phyloP scores from a whole-genome alignment of 2,329 filamentous ascomycete species.

The Periglandula ipomoeae region DNA sequence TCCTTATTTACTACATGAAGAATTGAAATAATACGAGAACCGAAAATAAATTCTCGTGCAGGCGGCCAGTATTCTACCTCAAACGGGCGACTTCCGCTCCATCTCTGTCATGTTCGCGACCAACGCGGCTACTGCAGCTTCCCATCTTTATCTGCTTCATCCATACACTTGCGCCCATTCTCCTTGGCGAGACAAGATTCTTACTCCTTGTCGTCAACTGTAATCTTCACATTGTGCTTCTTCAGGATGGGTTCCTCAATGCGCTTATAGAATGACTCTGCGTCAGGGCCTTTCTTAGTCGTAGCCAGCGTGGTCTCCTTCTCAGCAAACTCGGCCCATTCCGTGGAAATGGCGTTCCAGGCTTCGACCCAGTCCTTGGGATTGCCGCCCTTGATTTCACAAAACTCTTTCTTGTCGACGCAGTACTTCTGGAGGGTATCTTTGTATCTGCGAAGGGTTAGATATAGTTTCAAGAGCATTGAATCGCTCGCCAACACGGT shows the following conservation, averaged over 20 bases:
- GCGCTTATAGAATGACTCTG: neutral
- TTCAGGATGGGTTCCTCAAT: neutral
- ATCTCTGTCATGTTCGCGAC: neutral
- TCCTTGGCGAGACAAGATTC: no score
- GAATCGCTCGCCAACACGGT: neutral
- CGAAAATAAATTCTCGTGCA: neutral
- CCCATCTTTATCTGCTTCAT: neutral
- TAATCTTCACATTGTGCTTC: neutral
- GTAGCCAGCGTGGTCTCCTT: neutral
- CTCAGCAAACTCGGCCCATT: neutral
- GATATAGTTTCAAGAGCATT: neutral
- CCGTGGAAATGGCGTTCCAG: neutral
- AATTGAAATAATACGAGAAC: neutral
- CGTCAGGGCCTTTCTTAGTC: neutral
- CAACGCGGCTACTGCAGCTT: neutral
- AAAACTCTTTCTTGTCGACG: neutral
- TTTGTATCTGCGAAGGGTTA: neutral
- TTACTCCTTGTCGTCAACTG: no score
- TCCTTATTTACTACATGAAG: neutral
- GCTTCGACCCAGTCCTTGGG: neutral
- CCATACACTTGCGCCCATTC: no score
- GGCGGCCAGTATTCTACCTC: no score
- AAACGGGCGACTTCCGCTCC: neutral
- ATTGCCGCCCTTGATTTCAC: neutral
- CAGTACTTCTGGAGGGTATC: slow-evolving; percentile 1